phyloP scores from a whole-genome alignment of 1,139 yeast species.

The Yamadazyma trypodendri region DNA sequence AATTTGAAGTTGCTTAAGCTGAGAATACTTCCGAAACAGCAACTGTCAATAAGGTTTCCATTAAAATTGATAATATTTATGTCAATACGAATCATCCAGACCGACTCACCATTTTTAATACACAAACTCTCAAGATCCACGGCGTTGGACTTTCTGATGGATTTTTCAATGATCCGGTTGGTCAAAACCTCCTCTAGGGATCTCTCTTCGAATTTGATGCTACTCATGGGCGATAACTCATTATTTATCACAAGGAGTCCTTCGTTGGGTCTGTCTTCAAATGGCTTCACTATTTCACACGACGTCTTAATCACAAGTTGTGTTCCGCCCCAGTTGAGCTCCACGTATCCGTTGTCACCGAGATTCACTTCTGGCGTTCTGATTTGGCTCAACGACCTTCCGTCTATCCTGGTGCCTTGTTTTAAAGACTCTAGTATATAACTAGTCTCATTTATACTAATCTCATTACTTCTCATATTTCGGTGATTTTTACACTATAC shows the following conservation, averaged over 20 bases:
- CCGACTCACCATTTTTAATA: slow-evolving; percentile 85
- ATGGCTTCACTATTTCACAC: slow-evolving; percentile 78
- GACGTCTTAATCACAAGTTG: slow-evolving; percentile 75
- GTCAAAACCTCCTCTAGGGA: slow-evolving; percentile 79
- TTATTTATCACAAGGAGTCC: slow-evolving; percentile 83
- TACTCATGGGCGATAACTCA: slow-evolving; percentile 88
- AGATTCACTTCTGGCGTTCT: slow-evolving; percentile 63
- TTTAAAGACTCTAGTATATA: slow-evolving; percentile 65
- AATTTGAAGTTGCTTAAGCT: slow-evolving; percentile 79
- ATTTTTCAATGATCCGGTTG: slow-evolving; percentile 82
- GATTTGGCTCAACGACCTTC: slow-evolving; percentile 61
- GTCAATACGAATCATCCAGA: slow-evolving; percentile 90
- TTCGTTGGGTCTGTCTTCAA: slow-evolving; percentile 91
- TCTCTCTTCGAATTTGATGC: slow-evolving; percentile 69
- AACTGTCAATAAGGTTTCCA: slow-evolving; percentile 89
- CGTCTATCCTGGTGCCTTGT: slow-evolving; percentile 65
- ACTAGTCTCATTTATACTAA: slow-evolving; percentile 63
- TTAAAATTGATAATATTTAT: slow-evolving; percentile 85
- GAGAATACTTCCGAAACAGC: slow-evolving; percentile 87
- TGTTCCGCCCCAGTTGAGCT: slow-evolving; percentile 73
- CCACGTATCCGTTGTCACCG: slow-evolving; percentile 82
- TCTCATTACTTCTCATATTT: slow-evolving; percentile 45
- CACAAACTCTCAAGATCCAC: slow-evolving; percentile 87
- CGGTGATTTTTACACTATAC: neutral
- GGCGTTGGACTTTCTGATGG: slow-evolving; percentile 86